phyloP scores from a whole-genome alignment of 495 filamentous ascomycete species.

The Hypoxylon perforatum region DNA sequence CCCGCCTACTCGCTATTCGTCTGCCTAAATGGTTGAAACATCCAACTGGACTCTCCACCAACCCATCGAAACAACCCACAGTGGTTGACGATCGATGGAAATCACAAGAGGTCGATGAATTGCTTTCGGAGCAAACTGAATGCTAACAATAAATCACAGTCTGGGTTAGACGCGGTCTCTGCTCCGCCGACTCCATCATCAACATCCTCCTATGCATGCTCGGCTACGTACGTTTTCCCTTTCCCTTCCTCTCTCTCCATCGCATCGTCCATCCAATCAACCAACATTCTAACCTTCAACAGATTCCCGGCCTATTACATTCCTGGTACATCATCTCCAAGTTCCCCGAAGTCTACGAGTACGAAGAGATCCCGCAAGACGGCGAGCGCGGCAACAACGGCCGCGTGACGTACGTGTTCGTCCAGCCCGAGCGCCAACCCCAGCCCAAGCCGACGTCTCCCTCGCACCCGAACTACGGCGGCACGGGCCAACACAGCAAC shows the following conservation, averaged over 20 bases:
- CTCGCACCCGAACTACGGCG: slow-evolving; percentile 56
- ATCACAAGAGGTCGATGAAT: slow-evolving; percentile 11
- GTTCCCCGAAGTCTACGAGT: slow-evolving; percentile 80
- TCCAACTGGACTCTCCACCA: slow-evolving; percentile 5
- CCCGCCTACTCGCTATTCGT: slow-evolving; percentile 27
- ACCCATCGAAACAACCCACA: neutral
- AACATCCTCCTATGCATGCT: slow-evolving; percentile 92
- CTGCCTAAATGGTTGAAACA: slow-evolving; percentile 20
- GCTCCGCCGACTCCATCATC: slow-evolving; percentile 92
- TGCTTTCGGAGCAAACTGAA: too few relatives aligned
- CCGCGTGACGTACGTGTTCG: slow-evolving; percentile 76
- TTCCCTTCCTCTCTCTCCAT: neutral
- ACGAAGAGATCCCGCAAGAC: slow-evolving; percentile 69
- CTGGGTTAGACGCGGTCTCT: slow-evolving; percentile 96
- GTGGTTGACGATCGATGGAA: neutral
- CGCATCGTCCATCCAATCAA: neutral
- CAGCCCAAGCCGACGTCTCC: slow-evolving; percentile 41
- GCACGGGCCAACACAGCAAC: slow-evolving; percentile 49
- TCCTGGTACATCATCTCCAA: slow-evolving; percentile 98
- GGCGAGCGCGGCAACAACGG: slow-evolving; percentile 56
- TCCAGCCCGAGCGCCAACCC: slow-evolving; percentile 48
- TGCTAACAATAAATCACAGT: slow-evolving; percentile 64
- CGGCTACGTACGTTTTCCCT: slow-evolving; percentile 76
- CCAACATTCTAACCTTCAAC: neutral
- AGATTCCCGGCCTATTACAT: slow-evolving; percentile 89